Evolutionary conservation across 257 asterid genomes (phyloP), one percentile per base, ranked within the genome.

Genomic region (Solanum appendiculatum): DNA sequence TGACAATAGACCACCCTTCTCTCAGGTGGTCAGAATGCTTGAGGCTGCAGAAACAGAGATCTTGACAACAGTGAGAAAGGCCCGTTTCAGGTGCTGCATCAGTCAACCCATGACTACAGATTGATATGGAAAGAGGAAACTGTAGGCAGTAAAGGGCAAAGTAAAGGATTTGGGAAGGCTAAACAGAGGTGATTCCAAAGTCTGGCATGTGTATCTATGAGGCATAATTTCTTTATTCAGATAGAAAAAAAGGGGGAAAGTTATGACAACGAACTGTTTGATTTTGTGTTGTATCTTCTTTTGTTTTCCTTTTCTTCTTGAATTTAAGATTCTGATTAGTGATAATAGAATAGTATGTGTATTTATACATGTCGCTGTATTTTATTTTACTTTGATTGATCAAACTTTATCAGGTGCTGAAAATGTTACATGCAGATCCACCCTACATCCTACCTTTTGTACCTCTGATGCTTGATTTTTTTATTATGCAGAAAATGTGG

Each of bases 81-180:
- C 99, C 48, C 99, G 98, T 86, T 97, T 97, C 94, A 92, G 99
- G 95, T 97, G 99, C 95, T 97, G 99, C 93, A 93, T 94, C 64
- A 94, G 95, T 74, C 96, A 91, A 56, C 98, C 99, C 1, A 97
- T 94, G 97, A 95, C 98, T 70, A 89, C 88, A 34, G 98, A 97
- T 89, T 97, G 94, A 93, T 83, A 87, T 86, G 27, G 73, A 63
- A 51, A 73, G 66, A 77, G 63, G 63, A 60, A 86, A 54, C 86
- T 86, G 86, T 88, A 87, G 86, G 82, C 87, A 86, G 90, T 86
- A 84, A 83, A 63, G 78, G 87, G 86, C 83, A 88, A 82, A 86
- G 87, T 75, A 75, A 88, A 88, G 89, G 88, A 89, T 83, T 80
- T 87, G 86, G 86, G 91, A 87, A 87, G 91, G 85, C 80, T 51